Conservation (phyloP, 306 rosid genomes). For the Rosa multiflora region DNA sequence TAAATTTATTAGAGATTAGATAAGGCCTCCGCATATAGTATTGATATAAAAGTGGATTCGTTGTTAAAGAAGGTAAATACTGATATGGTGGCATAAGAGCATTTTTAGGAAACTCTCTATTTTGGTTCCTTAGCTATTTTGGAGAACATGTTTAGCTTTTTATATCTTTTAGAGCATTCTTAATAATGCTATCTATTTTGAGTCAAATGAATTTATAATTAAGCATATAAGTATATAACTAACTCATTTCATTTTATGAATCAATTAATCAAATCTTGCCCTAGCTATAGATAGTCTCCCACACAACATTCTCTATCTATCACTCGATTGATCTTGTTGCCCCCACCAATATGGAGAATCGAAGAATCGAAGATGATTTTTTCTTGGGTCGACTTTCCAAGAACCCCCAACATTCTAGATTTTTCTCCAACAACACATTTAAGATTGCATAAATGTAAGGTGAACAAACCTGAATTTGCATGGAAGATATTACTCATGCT, state of each 20-base stretch:
- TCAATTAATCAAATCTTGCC: neutral
- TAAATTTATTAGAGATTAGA: too few species aligned
- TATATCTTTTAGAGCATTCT: too few species aligned
- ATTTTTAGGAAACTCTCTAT: too few species aligned
- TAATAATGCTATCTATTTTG: too few species aligned
- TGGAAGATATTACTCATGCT: neutral
- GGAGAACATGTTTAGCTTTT: too few species aligned
- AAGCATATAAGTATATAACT: neutral
- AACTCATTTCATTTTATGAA: neutral
- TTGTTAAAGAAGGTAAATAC: too few species aligned
- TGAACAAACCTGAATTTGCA: neutral
- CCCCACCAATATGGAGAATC: neutral
- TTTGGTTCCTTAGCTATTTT: too few species aligned
- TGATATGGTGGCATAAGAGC: too few species aligned
- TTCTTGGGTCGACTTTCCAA: neutral
- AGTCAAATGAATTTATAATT: neutral
- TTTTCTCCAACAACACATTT: slow-evolving; percentile 13
- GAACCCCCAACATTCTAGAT: slow-evolving; percentile 10
- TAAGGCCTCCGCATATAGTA: too few species aligned
- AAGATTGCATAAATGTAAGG: neutral
- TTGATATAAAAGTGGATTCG: too few species aligned
- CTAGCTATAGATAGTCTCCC: neutral
- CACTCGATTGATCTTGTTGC: neutral
- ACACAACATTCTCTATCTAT: neutral
- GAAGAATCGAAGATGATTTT: neutral